Conservation (phyloP, 192 early-diverging fungal genomes). For the Coemansia sp. region DNA sequence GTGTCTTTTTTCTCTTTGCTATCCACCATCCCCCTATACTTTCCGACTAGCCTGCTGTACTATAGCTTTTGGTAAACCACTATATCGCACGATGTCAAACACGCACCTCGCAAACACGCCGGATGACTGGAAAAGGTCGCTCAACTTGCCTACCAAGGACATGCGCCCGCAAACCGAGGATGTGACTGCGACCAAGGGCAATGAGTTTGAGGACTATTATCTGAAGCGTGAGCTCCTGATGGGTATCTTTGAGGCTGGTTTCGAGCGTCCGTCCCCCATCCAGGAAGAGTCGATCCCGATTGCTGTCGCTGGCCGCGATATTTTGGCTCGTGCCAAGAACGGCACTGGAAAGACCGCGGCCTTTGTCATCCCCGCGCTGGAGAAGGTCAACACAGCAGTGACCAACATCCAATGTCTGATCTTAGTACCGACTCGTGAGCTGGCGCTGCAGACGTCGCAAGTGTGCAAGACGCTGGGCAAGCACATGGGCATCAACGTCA, state of each 20-base stretch:
- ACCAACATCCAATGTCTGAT: constrained; percentile 89
- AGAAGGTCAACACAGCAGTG: constrained; percentile 87
- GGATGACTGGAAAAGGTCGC: constrained; percentile 73
- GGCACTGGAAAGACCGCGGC: constrained; percentile 95
- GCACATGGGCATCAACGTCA: constrained; percentile 93
- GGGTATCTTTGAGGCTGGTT: constrained; percentile 99
- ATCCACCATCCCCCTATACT: not conserved
- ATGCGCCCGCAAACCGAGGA: constrained; percentile 94
- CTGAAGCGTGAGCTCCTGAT: constrained; percentile 94
- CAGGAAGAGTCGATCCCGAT: constrained; percentile 99
- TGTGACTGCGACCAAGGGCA: constrained; percentile 96
- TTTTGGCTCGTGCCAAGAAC: constrained; percentile 96
- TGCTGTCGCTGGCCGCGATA: constrained; percentile 91
- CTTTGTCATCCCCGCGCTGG: constrained; percentile 93
- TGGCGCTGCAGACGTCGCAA: constrained; percentile 99
- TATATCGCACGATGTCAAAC: constrained; percentile 46
- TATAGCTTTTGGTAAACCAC: constrained; percentile 26
- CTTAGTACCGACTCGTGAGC: constrained; percentile 94
- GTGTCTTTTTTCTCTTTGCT: constrained; percentile 1
- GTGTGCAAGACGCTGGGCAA: constrained; percentile 97
- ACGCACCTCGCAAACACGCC: constrained; percentile 34
- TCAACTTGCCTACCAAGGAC: constrained; percentile 82
- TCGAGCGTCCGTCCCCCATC: constrained; percentile 96
- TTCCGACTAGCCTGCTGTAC: constrained; percentile 22
- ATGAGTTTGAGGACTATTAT: constrained; percentile 99